phyloP scores from a whole-genome alignment of 164 flowering plant species.

The grape (Vitis vinifera) region ASM3070453v1 NC_081805.1:24247501-24248000 shows the following conservation, averaged over 20 bases:
- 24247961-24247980: no score
- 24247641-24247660: slow-evolving; percentile 40
- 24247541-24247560: no score
- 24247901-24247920: no score
- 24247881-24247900: no score
- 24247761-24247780: slow-evolving; percentile 39
- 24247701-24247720: slow-evolving; percentile 47
- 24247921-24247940: no score
- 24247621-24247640: slow-evolving; percentile 39
- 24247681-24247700: slow-evolving; percentile 40
- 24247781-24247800: slow-evolving; percentile 42
- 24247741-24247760: slow-evolving; percentile 45
- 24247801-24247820: slow-evolving; percentile 42
- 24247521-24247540: neutral
- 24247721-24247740: slow-evolving; percentile 46
- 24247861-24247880: no score
- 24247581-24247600: neutral
- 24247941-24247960: no score
- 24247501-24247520: no score
- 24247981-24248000: no score
- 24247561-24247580: neutral
- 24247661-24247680: slow-evolving; percentile 44
- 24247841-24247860: neutral
- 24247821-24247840: slow-evolving; percentile 47
- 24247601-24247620: slow-evolving; percentile 27